Evolutionary conservation across 352 stramenopile genomes (phyloP).

Genomic region (Globisporangium cylindrosporum): DNA sequence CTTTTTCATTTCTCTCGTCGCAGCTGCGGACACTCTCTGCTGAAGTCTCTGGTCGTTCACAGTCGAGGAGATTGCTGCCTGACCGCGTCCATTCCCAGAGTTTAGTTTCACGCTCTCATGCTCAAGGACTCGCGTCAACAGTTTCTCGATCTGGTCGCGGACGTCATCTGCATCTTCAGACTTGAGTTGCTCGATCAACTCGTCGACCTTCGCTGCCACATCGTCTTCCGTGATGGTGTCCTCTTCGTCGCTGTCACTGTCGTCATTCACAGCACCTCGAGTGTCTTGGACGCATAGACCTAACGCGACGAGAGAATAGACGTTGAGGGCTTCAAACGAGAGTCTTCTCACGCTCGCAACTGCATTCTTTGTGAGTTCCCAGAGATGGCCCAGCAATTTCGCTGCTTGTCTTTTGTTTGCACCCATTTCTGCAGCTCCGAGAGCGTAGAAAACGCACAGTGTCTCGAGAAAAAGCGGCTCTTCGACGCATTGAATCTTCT

Average conservation of each 20-base stretch:
- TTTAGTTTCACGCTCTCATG: slow-evolving; percentile 37
- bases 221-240: slow-evolving; percentile 31
- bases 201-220: slow-evolving; percentile 43
- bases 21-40: slow-evolving; percentile 40
- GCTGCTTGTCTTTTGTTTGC: slow-evolving; percentile 37
- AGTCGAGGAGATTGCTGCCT: slow-evolving; percentile 31
- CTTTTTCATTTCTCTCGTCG: slow-evolving; percentile 56
- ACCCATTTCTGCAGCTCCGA: slow-evolving; percentile 35
- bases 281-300: slow-evolving; percentile 27
- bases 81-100: slow-evolving; percentile 32
- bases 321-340: slow-evolving; percentile 42
- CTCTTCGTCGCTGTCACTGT: slow-evolving; percentile 30
- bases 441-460: slow-evolving; percentile 52
- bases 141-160: slow-evolving; percentile 33
- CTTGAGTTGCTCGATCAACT: slow-evolving; percentile 36
- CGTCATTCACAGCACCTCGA: slow-evolving; percentile 12
- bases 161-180: slow-evolving; percentile 34
- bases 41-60: slow-evolving; percentile 20
- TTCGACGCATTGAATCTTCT: slow-evolving; percentile 46
- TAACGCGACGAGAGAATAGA: slow-evolving; percentile 47
- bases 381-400: slow-evolving; percentile 50
- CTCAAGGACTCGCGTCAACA: slow-evolving; percentile 40
- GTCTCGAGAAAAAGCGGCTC: slow-evolving; percentile 52
- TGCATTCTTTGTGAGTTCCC: slow-evolving; percentile 39
- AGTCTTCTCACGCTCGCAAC: slow-evolving; percentile 32